A percentile compares a stretch with the other conserved stretches of the same genome.
Conservation (phyloP, 352 stramenopile species). For the Pythium myriotylum region DNA sequence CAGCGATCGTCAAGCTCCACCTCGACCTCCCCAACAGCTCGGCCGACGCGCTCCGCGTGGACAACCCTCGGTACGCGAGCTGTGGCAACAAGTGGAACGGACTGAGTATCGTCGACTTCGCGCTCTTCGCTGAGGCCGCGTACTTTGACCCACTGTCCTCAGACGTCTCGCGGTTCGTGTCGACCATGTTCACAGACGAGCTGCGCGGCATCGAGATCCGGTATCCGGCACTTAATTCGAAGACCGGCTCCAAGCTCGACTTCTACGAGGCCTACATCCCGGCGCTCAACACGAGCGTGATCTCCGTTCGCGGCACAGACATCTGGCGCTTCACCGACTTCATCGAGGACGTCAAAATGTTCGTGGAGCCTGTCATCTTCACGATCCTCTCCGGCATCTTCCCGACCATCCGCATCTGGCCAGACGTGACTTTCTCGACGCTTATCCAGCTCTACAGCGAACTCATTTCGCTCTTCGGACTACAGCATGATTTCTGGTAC, state of each 20-base stretch:
- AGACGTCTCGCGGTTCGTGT: constrained; percentile 67
- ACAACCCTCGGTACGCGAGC: constrained; percentile 69
- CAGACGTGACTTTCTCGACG: constrained; percentile 86
- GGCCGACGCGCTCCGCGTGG: constrained; percentile 32
- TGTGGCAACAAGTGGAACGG: constrained; percentile 79
- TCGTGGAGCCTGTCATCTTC: constrained; percentile 89
- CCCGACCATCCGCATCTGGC: constrained; percentile 91
- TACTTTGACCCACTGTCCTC: constrained; percentile 90
- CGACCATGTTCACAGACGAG: constrained; percentile 58
- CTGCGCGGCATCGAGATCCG: constrained; percentile 54
- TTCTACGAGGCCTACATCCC: constrained; percentile 85
- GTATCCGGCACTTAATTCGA: constrained; percentile 74
- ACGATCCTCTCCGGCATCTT: constrained; percentile 88
- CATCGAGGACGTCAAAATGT: constrained; percentile 92
- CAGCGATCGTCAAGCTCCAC: constrained; percentile 83
- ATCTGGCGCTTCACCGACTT: constrained; percentile 91
- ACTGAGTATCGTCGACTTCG: constrained; percentile 79
- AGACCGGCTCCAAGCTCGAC: constrained; percentile 82
- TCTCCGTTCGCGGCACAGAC: constrained; percentile 87
- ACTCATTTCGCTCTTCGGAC: constrained; percentile 84
- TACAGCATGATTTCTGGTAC: constrained; percentile 88
- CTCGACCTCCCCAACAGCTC: constrained; percentile 62
- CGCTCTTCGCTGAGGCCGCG: constrained; percentile 82
- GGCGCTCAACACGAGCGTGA: constrained; percentile 81
- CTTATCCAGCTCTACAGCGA: constrained; percentile 88